Conservation (phyloP, 768 basidiomycete species). For the Brasilioporus rufonigricans region DNA sequence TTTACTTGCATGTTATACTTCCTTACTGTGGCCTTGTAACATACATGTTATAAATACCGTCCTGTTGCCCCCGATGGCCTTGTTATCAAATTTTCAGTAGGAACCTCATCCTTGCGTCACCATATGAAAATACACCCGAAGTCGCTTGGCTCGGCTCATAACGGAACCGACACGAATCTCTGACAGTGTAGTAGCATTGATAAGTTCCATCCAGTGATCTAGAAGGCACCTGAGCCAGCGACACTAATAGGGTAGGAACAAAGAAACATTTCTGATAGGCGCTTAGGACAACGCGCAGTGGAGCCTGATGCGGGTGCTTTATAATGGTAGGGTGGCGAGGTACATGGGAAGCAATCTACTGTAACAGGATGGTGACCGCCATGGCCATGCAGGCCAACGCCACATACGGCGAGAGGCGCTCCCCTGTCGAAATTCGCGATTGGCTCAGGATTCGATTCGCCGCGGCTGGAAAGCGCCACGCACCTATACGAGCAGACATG, state of each 20-base stretch:
- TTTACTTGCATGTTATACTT: not conserved
- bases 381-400: slow-evolving; percentile 89
- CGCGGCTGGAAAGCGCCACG: slow-evolving; percentile 19
- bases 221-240: not conserved
- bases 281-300: not conserved
- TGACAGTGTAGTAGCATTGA: too few relatives aligned
- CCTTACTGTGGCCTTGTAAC: not conserved
- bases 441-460: not conserved
- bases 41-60: too few relatives aligned
- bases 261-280: not conserved
- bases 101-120: too few relatives aligned
- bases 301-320: not conserved
- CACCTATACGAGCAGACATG: slow-evolving; percentile 95
- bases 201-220: too few relatives aligned
- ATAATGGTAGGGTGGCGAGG: not conserved
- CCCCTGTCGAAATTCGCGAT: slow-evolving; percentile 53
- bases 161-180: too few relatives aligned
- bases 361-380: slow-evolving; percentile 71
- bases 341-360: slow-evolving; percentile 27
- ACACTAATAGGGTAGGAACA: not conserved
- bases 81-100: not conserved
- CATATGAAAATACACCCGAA: too few relatives aligned
- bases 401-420: slow-evolving; percentile 95
- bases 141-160: too few relatives aligned
- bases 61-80: not conserved